Base-by-base conservation (phyloP, 139 green algal genomes). In the Chlorella vulgaris region DNA sequence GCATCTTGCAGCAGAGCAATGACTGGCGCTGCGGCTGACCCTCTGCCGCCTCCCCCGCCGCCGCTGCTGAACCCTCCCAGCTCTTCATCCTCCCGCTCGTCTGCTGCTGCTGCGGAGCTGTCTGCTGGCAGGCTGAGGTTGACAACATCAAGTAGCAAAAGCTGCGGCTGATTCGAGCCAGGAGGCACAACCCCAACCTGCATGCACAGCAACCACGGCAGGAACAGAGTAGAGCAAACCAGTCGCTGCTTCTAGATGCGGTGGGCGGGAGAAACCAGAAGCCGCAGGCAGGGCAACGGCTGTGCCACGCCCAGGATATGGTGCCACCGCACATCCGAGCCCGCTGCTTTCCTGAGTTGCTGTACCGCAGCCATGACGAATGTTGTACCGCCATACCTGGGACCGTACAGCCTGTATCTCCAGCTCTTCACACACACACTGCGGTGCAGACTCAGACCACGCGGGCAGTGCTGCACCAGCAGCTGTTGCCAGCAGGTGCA, bases 81-180 rank as follows among this genome's bases (percentile, higher is more conserved):
- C 43, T 61, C 31, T 65, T 29, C 28, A 36, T 83, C 71, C n/a
- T 53, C 58, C 8, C 76, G 40, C 7, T 51, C 39, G 22, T n/a
- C 47, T 42, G 29, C 69, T 8, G 42, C 69, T 22, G 69, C 42
- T 21, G 71, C 24, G 3, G 21, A 26, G 60, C 83, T 51, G 10
- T 39, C 36, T 7, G 42, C 0, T 6, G 76, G 58, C 35, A 76
- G n/a, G 31, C 39, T 31, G 15, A 86, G 61, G 2, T 62, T 28
- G 0, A 86, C 62, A 0, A 85, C 38, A 8, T 86, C 82, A 8
- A 86, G 50, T 28, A 86, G 74, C 58, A 86, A 50, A 40, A 86
- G 60, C 66, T 50, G 7, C 0, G 53, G 26, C 35, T 79, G 53
- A 33, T 7, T 47, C 19, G 6, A 21, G 24, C 39, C 66, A 19